A percentile compares a stretch with the other conserved stretches of the same genome.
These are phyloP conservation scores for Psidium friedrichsthalianum DNA, from an alignment of 345 rosid species.

Conservation along the genomic window DNA sequence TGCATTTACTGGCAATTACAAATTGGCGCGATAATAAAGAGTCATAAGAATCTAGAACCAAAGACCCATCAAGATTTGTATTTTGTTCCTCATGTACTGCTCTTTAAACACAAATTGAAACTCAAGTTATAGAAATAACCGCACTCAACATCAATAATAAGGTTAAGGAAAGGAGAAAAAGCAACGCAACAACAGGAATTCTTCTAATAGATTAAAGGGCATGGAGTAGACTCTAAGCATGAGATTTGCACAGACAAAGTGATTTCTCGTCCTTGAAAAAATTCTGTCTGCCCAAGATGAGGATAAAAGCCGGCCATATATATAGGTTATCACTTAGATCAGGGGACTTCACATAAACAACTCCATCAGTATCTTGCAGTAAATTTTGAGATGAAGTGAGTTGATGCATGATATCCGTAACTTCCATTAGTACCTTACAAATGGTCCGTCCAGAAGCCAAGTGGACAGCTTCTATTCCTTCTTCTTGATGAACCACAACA, in stretches of 20 bases:
- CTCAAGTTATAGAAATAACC: neutral
- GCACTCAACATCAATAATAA: neutral
- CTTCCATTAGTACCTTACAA: slow-evolving; percentile 51
- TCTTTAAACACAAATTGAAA: neutral
- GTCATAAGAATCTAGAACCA: neutral
- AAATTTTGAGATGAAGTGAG: neutral
- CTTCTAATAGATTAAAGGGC: neutral
- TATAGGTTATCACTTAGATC: neutral
- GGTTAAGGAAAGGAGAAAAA: neutral
- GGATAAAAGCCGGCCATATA: neutral
- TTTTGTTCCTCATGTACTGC: neutral
- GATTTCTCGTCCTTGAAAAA: neutral
- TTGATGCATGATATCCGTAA: neutral
- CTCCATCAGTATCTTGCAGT: neutral
- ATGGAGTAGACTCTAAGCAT: neutral
- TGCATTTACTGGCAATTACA: neutral
- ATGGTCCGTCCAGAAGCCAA: slow-evolving; percentile 91
- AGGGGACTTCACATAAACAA: neutral
- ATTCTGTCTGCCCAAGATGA: neutral
- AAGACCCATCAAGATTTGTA: neutral
- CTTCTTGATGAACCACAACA: slow-evolving; percentile 92
- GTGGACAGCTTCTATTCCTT: slow-evolving; percentile 96
- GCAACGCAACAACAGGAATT: neutral
- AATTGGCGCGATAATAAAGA: neutral
- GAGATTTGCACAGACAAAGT: neutral